phyloP scores from a whole-genome alignment of 129 eudicot genomes.

The Scalesia atractyloides region DNA sequence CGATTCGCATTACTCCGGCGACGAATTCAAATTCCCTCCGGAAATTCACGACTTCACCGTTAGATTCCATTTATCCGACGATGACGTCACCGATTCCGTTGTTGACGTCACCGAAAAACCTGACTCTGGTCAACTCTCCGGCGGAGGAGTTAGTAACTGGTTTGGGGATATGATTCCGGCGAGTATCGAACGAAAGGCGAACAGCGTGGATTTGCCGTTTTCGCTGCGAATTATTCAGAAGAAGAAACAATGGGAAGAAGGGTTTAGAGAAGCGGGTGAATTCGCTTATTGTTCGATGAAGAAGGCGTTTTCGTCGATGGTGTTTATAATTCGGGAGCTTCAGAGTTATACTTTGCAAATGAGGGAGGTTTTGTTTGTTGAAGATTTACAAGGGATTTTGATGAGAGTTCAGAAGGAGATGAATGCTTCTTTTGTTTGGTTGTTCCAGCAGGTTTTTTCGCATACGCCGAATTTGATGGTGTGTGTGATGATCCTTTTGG shows the following conservation, averaged over 20 bases:
- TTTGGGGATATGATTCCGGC: slow-evolving; percentile 50
- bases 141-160: slow-evolving; percentile 33
- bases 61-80: slow-evolving; percentile 48
- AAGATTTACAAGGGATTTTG: slow-evolving; percentile 72
- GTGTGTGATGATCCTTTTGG: slow-evolving; percentile 80
- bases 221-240: slow-evolving; percentile 77
- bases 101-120: slow-evolving; percentile 1
- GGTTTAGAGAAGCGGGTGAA: slow-evolving; percentile 58
- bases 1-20: slow-evolving; percentile 58
- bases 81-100: slow-evolving; percentile 4
- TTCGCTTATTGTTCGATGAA: slow-evolving; percentile 73
- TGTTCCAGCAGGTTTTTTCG: slow-evolving; percentile 89
- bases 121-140: background rate
- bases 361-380: slow-evolving; percentile 66
- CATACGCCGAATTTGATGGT: slow-evolving; percentile 90
- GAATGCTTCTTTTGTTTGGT: slow-evolving; percentile 95
- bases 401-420: slow-evolving; percentile 78
- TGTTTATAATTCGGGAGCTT: slow-evolving; percentile 84
- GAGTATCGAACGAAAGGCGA: slow-evolving; percentile 73
- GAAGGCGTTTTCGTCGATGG: slow-evolving; percentile 93
- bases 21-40: slow-evolving; percentile 61
- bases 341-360: slow-evolving; percentile 79
- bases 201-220: slow-evolving; percentile 70
- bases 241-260: slow-evolving; percentile 68
- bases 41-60: slow-evolving; percentile 53